Evolutionary conservation across 495 filamentous ascomycete species (phyloP), one percentile per base, ranked within the genome.

Genomic region (Cercophora newfieldiana): DNA sequence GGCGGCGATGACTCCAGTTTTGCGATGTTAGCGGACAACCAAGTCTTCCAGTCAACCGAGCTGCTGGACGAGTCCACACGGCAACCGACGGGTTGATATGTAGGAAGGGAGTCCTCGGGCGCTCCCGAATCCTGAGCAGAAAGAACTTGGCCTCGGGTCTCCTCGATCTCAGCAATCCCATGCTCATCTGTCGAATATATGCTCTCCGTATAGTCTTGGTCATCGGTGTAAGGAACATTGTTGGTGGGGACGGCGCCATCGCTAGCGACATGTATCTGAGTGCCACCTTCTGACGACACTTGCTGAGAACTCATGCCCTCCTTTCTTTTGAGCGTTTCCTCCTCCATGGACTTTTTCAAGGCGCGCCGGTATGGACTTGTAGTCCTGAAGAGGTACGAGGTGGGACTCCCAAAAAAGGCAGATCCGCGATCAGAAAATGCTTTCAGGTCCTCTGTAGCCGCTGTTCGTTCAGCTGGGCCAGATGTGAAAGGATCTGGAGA

Each of bases 291-390:
- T 0, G 71, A 74, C 31, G 33, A 31, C n/a, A 48, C 59, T 5
- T 56, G 28, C 7, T 37, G 51, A 24, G 22, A 53, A 21, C 21
- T 18, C 12, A 16, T 75, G 74, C n/a, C 76, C 79, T 48, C 64
- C 75, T 64, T 59, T 22, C 62, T 66, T 59, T 55, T 68, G 16
- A 33, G 66, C 18, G 69, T 67, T 4, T 74, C 54, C 47, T 73
- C 69, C 57, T 74, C 67, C 58, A 81, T 85, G 7, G 69, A 74
- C 44, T 75, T 76, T 68, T 72, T 77, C 69, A 87, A 68, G 19
- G 80, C 83, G 25, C 81, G 81, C 47, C 82, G 82, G 69, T 80
- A 89, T 16, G 87, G 86, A 67, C 86, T 88, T 31, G 76, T 72
- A 5, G 80, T 83, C 44, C 80, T 80, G 66, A 84, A 82, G 21